A percentile compares a stretch with the other conserved stretches of the same genome.
Conservation (phyloP, 2,329 filamentous ascomycete species). For the Cercospora zeae-maydis region DNA sequence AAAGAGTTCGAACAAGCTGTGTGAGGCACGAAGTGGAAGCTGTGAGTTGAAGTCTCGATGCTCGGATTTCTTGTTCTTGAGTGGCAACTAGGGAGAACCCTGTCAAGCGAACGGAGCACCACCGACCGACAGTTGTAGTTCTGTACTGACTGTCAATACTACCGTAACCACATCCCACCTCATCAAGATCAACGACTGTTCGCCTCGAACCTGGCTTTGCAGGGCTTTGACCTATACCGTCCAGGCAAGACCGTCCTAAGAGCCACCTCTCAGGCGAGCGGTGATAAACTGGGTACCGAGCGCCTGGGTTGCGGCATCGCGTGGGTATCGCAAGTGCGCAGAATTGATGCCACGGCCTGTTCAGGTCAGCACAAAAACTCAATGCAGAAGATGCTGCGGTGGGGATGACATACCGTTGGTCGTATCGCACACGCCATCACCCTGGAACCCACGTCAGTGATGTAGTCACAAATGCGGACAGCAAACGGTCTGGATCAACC, state of each 20-base stretch:
- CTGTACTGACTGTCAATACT: not conserved
- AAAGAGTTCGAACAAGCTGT: not conserved
- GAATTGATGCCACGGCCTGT: slow-evolving; percentile 33
- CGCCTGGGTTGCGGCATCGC: slow-evolving; percentile 31
- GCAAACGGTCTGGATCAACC: not conserved
- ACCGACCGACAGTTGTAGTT: not conserved
- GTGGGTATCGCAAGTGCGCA: slow-evolving; percentile 33
- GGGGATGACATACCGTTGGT: slow-evolving; percentile 19
- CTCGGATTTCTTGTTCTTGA: not conserved
- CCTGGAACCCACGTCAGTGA: slow-evolving; percentile 20
- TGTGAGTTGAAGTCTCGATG: not conserved
- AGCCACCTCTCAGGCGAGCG: slow-evolving; percentile 16
- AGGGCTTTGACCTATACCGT: not conserved
- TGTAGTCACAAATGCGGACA: not conserved
- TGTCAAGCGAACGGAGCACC: not conserved
- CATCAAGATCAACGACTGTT: not conserved
- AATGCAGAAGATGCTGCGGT: not conserved
- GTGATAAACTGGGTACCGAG: slow-evolving; percentile 32
- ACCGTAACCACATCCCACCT: not conserved
- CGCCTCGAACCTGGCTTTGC: not conserved
- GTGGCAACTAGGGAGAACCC: not conserved
- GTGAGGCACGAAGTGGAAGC: not conserved
- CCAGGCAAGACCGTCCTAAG: not conserved
- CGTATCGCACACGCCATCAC: slow-evolving; percentile 40
- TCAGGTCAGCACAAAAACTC: not conserved